A percentile compares a stretch with the other conserved stretches of the same genome.
Conservation (phyloP, 1,284 basidiomycete genomes). For the Ustilago lituana region DNA sequence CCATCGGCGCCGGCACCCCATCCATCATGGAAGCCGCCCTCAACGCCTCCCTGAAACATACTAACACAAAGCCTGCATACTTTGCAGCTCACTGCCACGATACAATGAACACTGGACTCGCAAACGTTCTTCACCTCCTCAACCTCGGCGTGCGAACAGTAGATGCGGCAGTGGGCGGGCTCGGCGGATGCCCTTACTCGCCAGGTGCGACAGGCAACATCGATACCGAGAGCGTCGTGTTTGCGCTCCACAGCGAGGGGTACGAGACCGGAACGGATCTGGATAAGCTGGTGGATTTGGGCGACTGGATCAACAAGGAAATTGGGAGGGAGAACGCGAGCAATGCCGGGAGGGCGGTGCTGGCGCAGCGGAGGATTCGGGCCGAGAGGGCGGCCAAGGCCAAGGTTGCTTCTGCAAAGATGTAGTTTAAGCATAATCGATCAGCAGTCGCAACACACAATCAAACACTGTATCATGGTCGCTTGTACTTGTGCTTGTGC, state of each 20-base stretch:
- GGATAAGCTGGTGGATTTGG: conserved; percentile 36
- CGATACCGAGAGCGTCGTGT: conserved; percentile 76
- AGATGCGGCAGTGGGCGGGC: conserved; percentile 78
- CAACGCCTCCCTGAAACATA: conserved; percentile 73
- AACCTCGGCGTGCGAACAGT: conserved; percentile 70
- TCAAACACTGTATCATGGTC: too few species aligned
- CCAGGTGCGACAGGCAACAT: conserved; percentile 74
- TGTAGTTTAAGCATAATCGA: too few species aligned
- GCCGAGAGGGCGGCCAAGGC: conserved; percentile 24
- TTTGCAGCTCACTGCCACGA: conserved; percentile 79
- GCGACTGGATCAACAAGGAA: conserved; percentile 43
- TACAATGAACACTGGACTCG: conserved; percentile 81
- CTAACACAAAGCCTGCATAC: background rate
- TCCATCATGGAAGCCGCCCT: conserved; percentile 76
- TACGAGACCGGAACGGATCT: conserved; percentile 76
- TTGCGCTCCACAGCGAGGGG: conserved; percentile 78
- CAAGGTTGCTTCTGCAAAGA: conserved; percentile 13
- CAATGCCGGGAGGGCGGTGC: conserved; percentile 46
- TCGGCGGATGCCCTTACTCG: conserved; percentile 94
- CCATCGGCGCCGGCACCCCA: conserved; percentile 86
- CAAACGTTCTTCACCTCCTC: conserved; percentile 70
- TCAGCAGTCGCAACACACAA: too few species aligned
- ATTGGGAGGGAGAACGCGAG: conserved; percentile 45
- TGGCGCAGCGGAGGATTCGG: conserved; percentile 41
- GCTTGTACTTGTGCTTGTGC: too few species aligned